phyloP scores from a whole-genome alignment of 805 yeast genomes.

The Hanseniaspora pseudoguilliermondii region DNA sequence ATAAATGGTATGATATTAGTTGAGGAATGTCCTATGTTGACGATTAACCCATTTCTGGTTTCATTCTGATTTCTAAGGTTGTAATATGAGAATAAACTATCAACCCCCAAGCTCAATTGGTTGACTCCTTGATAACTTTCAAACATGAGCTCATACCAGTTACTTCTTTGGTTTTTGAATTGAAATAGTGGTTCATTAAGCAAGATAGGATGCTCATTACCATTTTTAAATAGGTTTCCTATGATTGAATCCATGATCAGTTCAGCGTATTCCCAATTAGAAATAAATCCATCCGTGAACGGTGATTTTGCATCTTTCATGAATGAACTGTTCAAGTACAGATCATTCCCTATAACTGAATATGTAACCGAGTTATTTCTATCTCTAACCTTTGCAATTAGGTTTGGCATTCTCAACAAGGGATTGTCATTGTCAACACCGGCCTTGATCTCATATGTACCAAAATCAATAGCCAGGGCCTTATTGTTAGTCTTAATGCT shows the following conservation, averaged over 20 bases:
- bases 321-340: conserved; percentile 54
- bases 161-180: conserved; percentile 55
- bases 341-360: conserved; percentile 74
- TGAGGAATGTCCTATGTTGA: conserved; percentile 71
- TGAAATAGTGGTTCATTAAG: conserved; percentile 68
- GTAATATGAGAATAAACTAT: conserved; percentile 64
- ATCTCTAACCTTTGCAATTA: conserved; percentile 66
- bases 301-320: conserved; percentile 63
- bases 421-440: conserved; percentile 38
- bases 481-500: conserved; percentile 21
- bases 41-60: conserved; percentile 46
- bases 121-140: conserved; percentile 66
- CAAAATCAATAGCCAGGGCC: conserved; percentile 86
- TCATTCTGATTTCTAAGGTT: conserved; percentile 33
- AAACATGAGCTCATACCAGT: conserved; percentile 69
- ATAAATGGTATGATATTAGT: conserved; percentile 74
- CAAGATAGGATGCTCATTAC: conserved; percentile 65
- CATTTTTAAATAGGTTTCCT: conserved; percentile 51
- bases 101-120: conserved; percentile 67
- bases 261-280: conserved; percentile 90
- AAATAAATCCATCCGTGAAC: conserved; percentile 71
- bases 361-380: conserved; percentile 49
- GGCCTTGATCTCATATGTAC: conserved; percentile 46
- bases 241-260: conserved; percentile 72
- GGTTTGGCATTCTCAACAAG: conserved; percentile 49